Evolutionary conservation across 331 rosid species (phyloP).

Genomic region (Stylosanthes scabra): DNA sequence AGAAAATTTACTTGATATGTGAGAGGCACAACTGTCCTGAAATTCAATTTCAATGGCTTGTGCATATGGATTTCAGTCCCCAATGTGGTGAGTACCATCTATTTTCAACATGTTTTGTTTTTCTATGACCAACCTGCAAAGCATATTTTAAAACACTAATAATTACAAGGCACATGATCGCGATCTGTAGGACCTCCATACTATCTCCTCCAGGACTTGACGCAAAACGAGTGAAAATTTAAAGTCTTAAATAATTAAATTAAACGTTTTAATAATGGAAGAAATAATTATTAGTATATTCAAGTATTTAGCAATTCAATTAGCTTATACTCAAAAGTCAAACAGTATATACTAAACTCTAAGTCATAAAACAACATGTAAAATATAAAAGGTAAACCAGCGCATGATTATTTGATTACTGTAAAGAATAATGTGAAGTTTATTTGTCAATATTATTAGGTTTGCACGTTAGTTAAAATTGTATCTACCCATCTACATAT

Average conservation of each 20-base stretch:
- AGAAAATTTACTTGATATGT: not conserved
- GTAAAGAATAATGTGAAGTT: no score
- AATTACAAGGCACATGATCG: conserved; percentile 29
- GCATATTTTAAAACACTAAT: conserved; percentile 6
- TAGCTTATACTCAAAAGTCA: not conserved
- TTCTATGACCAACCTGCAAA: conserved; percentile 8
- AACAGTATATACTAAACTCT: no score
- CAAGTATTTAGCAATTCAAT: not conserved
- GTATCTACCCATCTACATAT: not conserved
- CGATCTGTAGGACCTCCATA: not conserved
- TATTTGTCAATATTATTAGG: no score
- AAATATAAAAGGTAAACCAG: no score
- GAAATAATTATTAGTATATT: not conserved
- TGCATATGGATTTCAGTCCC: not conserved
- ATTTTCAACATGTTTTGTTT: conserved; percentile 17
- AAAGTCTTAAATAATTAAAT: not conserved
- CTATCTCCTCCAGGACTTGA: not conserved
- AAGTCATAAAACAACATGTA: no score
- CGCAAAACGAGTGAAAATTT: not conserved
- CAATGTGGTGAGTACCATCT: not conserved
- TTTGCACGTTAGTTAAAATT: not conserved
- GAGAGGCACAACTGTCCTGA: not conserved
- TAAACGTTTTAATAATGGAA: not conserved
- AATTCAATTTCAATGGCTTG: conserved; percentile 13
- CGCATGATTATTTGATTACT: no score